Evolutionary conservation across 2,329 filamentous ascomycete species (phyloP), one percentile per base, ranked within the genome.

Genomic region (Zymoseptoria pseudotritici): DNA sequence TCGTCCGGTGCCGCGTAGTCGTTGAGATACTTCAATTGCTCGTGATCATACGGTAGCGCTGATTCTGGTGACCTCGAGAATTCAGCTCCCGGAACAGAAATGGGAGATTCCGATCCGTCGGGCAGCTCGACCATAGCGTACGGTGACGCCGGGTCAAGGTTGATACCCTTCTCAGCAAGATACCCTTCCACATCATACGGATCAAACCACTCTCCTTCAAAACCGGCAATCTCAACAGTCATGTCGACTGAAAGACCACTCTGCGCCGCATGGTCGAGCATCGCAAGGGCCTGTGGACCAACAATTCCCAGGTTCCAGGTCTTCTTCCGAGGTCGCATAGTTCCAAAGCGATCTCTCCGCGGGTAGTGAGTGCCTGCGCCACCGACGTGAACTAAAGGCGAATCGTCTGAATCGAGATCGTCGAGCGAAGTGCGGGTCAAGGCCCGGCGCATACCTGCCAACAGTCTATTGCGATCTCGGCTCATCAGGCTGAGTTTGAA

Each of bases 171-270:
- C 55, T 82, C 79, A 50, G 80, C 81, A 2, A 95, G 76, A 69
- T 91, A 94, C 11, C 83, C 79, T 72, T 94, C 88, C 0, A 91
- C 86, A 71, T 94, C 90, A 61, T 89, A 82, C 0, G 85, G 77
- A 69, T 94, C 89, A 66, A 88, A 89, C 78, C 90, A 94, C 55
- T 89, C 83, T 4, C 89, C 89, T 61, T 88, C 82, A 62, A 86
- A 88, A 0, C 84, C 87, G 0, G 82, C 79, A 7, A 86, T 72
- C 49, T 79, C 80, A 65, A 88, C 77, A 10, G 69, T 68, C 67
- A 71, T 67, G 36, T 73, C 71, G 11, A 64, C 65, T 2, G 61
- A 67, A 2, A 69, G 57, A n/a, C 65, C 68, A 29, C 66, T 65
- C 22, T 65, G 59, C 1, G 61, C 66, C 2, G 69, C 67, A 19